Base-by-base conservation (phyloP, 2,329 filamentous ascomycete species). In the Neofusicoccum parvum region DNA sequence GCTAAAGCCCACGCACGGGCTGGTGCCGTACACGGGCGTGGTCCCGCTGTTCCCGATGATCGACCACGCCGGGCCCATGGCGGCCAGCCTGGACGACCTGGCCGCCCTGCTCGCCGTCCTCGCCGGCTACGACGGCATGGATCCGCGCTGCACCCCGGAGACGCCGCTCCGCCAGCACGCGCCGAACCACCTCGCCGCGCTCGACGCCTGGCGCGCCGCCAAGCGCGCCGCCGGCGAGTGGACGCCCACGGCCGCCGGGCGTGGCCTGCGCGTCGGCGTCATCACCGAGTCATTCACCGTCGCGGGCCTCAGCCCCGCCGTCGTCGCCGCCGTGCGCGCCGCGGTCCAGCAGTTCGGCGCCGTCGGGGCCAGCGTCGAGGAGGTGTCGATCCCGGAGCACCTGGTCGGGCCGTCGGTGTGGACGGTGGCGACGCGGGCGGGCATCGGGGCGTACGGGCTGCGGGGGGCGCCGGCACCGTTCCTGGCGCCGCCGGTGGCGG, bases 1-100 rank as follows among this genome's bases (percentile, higher is more conserved):
- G 1, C 83, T 97, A 65, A 96, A 96, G 77, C 83, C 92, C 0
- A 89, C 87, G 0, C 90, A 95, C 46, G 77, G 77, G 1, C 70
- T 83, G 5, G 72, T 82, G 0, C 81, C 81, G 1, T 82, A 82
- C 66, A 82, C 80, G 0, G 81, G 80, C 0, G 78, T 78, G 15
- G 74, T 74, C 5, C 72, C 74, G 4, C 72, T 82, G 66, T 69
- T 76, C 17, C 76, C 80, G 0, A 78, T 80, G 70, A 80, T 82
- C 50, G 81, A 83, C 68, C 80, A 83, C 67, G 69, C 79, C 5
- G 81, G 81, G 1, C 81, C 81, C 1, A 79, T 83, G 68, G 77
- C 80, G 0, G 67, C 73, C 23, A 78, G 66, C 1, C 68, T 83
- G 1, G 75, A 80, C 32, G 81, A 82, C 48, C 75, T 78, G 53